These are phyloP conservation scores for Neurospora sp. DNA, from an alignment of 495 filamentous ascomycete genomes.

Conservation along the genomic window DNA sequence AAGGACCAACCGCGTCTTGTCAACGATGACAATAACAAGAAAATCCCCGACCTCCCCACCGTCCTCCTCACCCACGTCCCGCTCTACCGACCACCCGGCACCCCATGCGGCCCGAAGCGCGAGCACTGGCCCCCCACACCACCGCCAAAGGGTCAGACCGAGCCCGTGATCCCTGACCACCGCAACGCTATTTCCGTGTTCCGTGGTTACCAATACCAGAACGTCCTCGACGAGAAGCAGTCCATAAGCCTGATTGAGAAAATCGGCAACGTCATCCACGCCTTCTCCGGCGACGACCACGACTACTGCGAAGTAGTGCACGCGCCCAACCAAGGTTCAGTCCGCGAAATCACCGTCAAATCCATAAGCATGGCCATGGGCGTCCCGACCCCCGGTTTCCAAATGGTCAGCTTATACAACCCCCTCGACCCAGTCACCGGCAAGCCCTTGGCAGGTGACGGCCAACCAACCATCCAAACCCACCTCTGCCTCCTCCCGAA, in stretches of 20 bases:
- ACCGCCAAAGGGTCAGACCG: slow-evolving; percentile 42
- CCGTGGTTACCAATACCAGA: slow-evolving; percentile 91
- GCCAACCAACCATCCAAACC: slow-evolving; percentile 58
- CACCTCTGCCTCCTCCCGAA: slow-evolving; percentile 88
- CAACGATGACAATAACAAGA: slow-evolving; percentile 8
- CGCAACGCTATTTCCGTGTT: slow-evolving; percentile 65
- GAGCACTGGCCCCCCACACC: slow-evolving; percentile 68
- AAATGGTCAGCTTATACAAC: slow-evolving; percentile 86
- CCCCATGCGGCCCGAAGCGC: slow-evolving; percentile 81
- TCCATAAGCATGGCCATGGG: slow-evolving; percentile 93
- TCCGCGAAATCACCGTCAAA: slow-evolving; percentile 90
- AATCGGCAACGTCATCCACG: slow-evolving; percentile 63
- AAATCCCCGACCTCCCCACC: slow-evolving; percentile 54
- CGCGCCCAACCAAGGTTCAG: slow-evolving; percentile 47
- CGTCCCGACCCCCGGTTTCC: slow-evolving; percentile 78
- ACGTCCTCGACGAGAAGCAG: slow-evolving; percentile 67
- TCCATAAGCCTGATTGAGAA: slow-evolving; percentile 62
- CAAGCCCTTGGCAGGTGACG: slow-evolving; percentile 36
- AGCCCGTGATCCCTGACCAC: slow-evolving; percentile 54
- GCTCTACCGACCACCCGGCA: slow-evolving; percentile 67
- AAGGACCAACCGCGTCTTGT: slow-evolving; percentile 28
- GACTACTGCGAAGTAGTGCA: slow-evolving; percentile 93
- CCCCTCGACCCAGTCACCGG: slow-evolving; percentile 57
- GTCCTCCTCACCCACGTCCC: slow-evolving; percentile 87
- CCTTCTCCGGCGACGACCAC: slow-evolving; percentile 95